phyloP scores from a whole-genome alignment of 768 basidiomycete species.

The Dacryopinax spathularia region DNA sequence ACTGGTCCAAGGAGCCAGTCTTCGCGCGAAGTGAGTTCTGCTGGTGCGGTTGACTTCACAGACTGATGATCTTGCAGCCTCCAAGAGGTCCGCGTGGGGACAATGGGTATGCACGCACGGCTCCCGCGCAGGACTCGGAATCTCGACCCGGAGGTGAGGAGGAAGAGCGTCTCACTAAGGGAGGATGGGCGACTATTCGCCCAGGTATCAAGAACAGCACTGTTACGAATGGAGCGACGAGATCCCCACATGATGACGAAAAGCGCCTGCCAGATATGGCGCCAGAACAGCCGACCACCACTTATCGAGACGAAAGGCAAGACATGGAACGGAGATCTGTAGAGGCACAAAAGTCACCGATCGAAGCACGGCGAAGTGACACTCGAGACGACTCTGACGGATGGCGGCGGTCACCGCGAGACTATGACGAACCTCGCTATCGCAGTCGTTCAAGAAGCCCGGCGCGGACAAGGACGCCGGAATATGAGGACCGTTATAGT shows the following conservation, averaged over 20 bases:
- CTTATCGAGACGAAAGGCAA: not conserved
- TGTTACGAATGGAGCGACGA: not conserved
- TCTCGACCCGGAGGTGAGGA: not conserved
- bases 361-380: not conserved
- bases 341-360: not conserved
- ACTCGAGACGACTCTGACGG: not conserved
- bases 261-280: not conserved
- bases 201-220: not conserved
- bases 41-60: slow-evolving; percentile 5
- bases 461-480: not conserved
- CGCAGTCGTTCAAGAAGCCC: slow-evolving; percentile 9
- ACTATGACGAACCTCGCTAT: not conserved
- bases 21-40: not conserved
- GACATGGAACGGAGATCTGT: too few relatives aligned
- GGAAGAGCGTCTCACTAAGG: not conserved
- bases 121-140: not conserved
- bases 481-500: not conserved
- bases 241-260: not conserved
- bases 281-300: not conserved
- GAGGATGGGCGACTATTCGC: not conserved
- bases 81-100: slow-evolving; percentile 4
- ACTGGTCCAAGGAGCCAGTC: not conserved
- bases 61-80: not conserved
- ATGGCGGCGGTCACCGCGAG: not conserved
- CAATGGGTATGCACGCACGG: not conserved